Conservation (phyloP, 495 filamentous ascomycete genomes). For the Aspergillus olivimuriae region DNA sequence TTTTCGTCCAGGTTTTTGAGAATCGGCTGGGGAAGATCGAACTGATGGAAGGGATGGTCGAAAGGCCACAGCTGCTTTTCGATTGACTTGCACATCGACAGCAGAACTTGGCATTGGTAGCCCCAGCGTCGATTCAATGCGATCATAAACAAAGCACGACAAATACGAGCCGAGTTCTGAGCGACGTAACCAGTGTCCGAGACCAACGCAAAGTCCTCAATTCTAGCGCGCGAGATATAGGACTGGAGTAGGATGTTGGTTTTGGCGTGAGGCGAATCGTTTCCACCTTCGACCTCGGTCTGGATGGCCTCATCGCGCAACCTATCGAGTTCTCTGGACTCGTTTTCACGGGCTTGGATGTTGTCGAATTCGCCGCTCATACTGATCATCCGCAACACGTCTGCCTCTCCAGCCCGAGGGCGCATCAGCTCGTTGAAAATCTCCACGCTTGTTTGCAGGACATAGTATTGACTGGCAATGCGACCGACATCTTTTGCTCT, state of each 20-base stretch:
- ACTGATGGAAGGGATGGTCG: conserved; percentile 92
- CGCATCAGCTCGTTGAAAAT: conserved; percentile 94
- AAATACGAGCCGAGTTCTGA: conserved; percentile 92
- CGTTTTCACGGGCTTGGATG: conserved; percentile 83
- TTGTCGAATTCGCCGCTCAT: conserved; percentile 97
- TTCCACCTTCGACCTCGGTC: conserved; percentile 67
- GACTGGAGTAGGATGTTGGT: conserved; percentile 94
- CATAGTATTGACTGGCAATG: conserved; percentile 96
- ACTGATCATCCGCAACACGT: conserved; percentile 90
- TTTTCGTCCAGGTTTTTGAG: conserved; percentile 77
- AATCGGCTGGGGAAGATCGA: conserved; percentile 79
- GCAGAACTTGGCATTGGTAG: conserved; percentile 80
- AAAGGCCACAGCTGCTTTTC: conserved; percentile 93
- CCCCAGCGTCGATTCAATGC: conserved; percentile 92
- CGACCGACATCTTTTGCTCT: conserved; percentile 89
- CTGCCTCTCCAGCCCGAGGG: conserved; percentile 72
- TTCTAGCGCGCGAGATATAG: conserved; percentile 80
- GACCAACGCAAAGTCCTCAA: conserved; percentile 87
- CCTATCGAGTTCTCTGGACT: conserved; percentile 68
- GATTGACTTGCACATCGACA: conserved; percentile 91
- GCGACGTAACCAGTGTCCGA: conserved; percentile 93
- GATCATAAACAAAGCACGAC: conserved; percentile 93
- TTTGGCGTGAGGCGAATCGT: conserved; percentile 77
- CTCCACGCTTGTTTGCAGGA: conserved; percentile 85
- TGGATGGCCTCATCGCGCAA: conserved; percentile 59